Evolutionary conservation across 805 yeast genomes (phyloP), one percentile per base, ranked within the genome.

Genomic region (Sugiyamaella smithiae): DNA sequence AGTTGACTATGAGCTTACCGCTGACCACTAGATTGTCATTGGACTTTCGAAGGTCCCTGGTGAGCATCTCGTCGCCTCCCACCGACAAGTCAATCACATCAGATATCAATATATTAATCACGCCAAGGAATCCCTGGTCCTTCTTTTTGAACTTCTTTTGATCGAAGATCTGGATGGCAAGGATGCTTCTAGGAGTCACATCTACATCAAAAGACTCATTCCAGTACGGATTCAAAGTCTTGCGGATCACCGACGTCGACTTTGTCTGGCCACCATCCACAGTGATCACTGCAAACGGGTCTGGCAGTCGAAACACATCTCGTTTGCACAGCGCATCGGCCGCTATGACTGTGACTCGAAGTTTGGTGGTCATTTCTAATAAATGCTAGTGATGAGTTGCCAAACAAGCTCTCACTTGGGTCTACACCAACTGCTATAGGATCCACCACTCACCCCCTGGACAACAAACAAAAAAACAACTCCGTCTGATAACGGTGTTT

Each of bases 71-170:
- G 65, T 70, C 69, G 41, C 64, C 64, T 5, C 70, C 69, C 22
- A 59, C 57, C 22, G 57, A 51, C 22, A 71, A 56, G 64, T 89
- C 95, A 50, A 91, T 78, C 24, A 87, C 88, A 66, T 93, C 98
- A 37, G 91, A 91, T 25, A 93, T 79, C 56, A 95, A 76, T 45
- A 93, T 78, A 66, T 93, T 93, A 53, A 93, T 93, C 16, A 93
- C 98, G 50, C 99, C 99, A 46, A 93, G 73, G 60, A 93, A 93
- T 4, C 99, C 99, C 68, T 93, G 99, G 66, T 93, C 99, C 77
- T 89, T 90, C 81, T 88, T 89, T 67, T 93, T 93, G 73, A 93
- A 93, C 69, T 93, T 93, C 67, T 89, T 90, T 67, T 91, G 98
- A 67, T 93, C 98, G 69, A 93, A 93, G 5, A 93, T 93, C 67